Evolutionary conservation across 345 rosid species (phyloP), one percentile per base, ranked within the genome.

Genomic region (Diplotaxis tenuifolia): DNA sequence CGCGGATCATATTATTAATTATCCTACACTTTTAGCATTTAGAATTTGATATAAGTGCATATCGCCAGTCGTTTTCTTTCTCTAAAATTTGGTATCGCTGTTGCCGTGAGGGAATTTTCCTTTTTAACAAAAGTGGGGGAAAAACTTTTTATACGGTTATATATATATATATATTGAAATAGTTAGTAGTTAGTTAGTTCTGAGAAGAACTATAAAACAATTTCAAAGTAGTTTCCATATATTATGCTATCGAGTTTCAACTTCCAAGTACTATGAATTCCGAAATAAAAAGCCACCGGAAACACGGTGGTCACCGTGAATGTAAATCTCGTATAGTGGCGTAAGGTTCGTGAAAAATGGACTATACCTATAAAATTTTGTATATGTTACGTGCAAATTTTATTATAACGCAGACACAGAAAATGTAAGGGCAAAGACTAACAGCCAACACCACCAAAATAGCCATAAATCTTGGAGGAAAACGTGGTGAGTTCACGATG

Each of bases 381-480:
- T 40, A 40, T 40, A 40, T 40, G 16, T 14, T 40, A 36, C n/a
- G 11, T 36, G 42, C 10, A 36, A 36, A 10, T 10, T 34, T 34
- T 34, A 12, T 40, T 4, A 40, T 40, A 40, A 12, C 49, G 49
- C 14, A 40, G 50, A 45, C 50, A 45, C 50, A 45, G 11, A 50
- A 45, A 45, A n/a, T 45, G 50, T 45, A 45, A 42, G 50, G 54
- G 54, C 21, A 47, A 47, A 47, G 20, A 7, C 21, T 16, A 47
- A 16, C 54, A 16, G 54, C 3, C 54, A 47, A 47, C 54, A 47
- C 54, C 54, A 47, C 54, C 54, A 57, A 42, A 38, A 73, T 61
- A 62, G 65, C 40, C 74, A 69, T 61, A 69, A 62, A 38, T 62
- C 38, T 69, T 69, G 79, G 79, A 69, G 75, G 38, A 45, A 69